Percentiles rank a stretch among this genome's conserved stretches.
These are phyloP conservation scores for Mycena filopes DNA, from an alignment of 768 basidiomycete species.

Conservation along the genomic window DNA sequence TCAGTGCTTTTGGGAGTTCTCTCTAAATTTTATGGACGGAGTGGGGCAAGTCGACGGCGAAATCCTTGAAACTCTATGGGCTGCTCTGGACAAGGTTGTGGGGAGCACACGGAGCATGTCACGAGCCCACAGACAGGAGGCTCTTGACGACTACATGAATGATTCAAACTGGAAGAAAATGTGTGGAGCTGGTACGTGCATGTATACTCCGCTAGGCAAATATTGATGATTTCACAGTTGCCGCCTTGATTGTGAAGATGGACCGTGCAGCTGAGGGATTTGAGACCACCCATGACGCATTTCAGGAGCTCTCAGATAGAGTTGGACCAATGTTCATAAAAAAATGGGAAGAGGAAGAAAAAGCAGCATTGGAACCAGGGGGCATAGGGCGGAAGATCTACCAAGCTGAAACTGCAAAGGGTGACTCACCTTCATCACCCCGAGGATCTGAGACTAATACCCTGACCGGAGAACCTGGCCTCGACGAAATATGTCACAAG, in stretches of 20 bases:
- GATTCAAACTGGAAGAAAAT: slow-evolving; percentile 48
- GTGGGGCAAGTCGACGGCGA: slow-evolving; percentile 43
- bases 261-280: slow-evolving; percentile 7
- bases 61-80: slow-evolving; percentile 49
- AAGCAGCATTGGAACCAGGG: not conserved
- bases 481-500: not conserved
- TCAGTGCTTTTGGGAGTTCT: slow-evolving; percentile 18
- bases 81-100: slow-evolving; percentile 39
- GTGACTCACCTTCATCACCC: not conserved
- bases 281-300: not conserved
- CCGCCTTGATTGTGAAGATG: not conserved
- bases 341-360: slow-evolving; percentile 7
- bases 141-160: slow-evolving; percentile 43
- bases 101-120: slow-evolving; percentile 37
- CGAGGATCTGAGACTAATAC: too few relatives aligned
- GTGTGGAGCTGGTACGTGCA: slow-evolving; percentile 33
- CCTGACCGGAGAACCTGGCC: not conserved
- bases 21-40: slow-evolving; percentile 41
- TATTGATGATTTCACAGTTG: not conserved
- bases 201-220: too few relatives aligned
- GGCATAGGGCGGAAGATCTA: slow-evolving; percentile 6
- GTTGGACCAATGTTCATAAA: not conserved
- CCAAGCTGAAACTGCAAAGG: not conserved
- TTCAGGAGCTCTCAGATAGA: not conserved
- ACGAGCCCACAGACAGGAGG: slow-evolving; percentile 37